A percentile compares a stretch with the other conserved stretches of the same genome.
Evolutionary conservation across 1,284 basidiomycete genomes (phyloP).

Genomic region (Pholiota adiposa): DNA sequence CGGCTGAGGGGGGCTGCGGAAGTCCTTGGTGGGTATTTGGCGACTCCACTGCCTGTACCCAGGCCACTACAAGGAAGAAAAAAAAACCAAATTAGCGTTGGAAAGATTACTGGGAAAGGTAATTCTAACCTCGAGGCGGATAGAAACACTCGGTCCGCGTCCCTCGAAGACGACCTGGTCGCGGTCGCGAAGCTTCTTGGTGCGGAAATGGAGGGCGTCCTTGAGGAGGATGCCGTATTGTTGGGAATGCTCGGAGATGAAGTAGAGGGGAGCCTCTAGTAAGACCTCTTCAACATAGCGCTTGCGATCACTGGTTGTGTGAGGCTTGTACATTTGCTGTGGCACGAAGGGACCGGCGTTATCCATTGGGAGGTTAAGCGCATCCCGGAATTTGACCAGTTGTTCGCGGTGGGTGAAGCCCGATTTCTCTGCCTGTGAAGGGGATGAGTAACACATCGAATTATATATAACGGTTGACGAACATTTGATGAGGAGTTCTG

Average conservation of each 20-base stretch:
- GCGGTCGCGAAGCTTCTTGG: slow-evolving; percentile 53
- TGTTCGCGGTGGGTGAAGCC: slow-evolving; percentile 45
- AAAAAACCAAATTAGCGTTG: slow-evolving; percentile 19
- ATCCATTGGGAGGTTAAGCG: slow-evolving; percentile 36
- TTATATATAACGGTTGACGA: not conserved
- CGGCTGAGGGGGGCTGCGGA: slow-evolving; percentile 71
- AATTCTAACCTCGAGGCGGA: slow-evolving; percentile 63
- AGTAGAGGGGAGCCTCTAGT: slow-evolving; percentile 65
- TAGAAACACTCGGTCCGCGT: slow-evolving; percentile 76
- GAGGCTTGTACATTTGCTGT: slow-evolving; percentile 71
- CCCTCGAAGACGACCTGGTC: slow-evolving; percentile 68
- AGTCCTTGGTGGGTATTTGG: slow-evolving; percentile 80
- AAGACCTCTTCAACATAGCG: slow-evolving; percentile 73
- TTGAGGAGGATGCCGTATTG: slow-evolving; percentile 61
- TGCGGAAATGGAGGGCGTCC: slow-evolving; percentile 54
- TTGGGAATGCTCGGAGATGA: slow-evolving; percentile 51
- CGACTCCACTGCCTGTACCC: slow-evolving; percentile 76
- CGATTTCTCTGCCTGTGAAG: slow-evolving; percentile 15
- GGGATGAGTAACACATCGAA: slow-evolving; percentile 5
- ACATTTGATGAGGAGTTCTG: slow-evolving; percentile 9
- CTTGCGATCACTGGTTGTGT: slow-evolving; percentile 72
- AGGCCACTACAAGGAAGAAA: slow-evolving; percentile 58
- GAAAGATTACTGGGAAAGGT: slow-evolving; percentile 4
- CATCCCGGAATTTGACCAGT: slow-evolving; percentile 45
- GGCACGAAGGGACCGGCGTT: slow-evolving; percentile 55